Evolutionary conservation across 2,329 filamentous ascomycete species (phyloP), one percentile per base, ranked within the genome.

Genomic region (Arthrobotrys entomopaga): DNA sequence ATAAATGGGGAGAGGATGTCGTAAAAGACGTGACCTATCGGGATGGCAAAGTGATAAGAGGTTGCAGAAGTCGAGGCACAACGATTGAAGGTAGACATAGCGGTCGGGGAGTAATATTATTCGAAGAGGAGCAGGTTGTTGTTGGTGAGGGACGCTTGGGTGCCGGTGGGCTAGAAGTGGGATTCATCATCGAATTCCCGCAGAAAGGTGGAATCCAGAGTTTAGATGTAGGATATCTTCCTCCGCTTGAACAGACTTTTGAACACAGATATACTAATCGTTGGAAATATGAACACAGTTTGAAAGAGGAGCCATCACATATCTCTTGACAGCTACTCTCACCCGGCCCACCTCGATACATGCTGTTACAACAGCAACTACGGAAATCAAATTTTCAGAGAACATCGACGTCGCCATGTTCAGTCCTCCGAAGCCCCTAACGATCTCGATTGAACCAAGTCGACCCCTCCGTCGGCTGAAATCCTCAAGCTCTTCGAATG

Each of bases 291-390:
- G 15, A 43, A 29, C 67, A 29, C 81, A 98, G 93, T 99, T 99
- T 81, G 95, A 98, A 82, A 89, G 94, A 80, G 95, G 95, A 40
- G 93, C 92, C 1, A 92, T 99, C 78, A 90, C 91, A 19, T 99
- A 98, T 82, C 88, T 94, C 83, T 87, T 98, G 78, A 94, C 92
- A 4, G 90, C 94, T 34, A 97, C 93, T 7, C 82, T 98, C 67
- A 98, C 94, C 19, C 88, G 93, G 66, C 94, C 95, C 19, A 95
- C 91, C 0, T 89, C 93, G 4, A 96, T 97, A 75, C 87, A 90
- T 13, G 90, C 94, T 1, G 93, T 90, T 1, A 86, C 89, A 8
- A 90, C 88, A 40, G 95, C 91, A 82, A 92, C 96, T 77, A 87
- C 89, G 75, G 93, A 93, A 79, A 86, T 99, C 20, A 88, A 89